A percentile compares a stretch with the other conserved stretches of the same genome.
These are phyloP conservation scores for Pyrenochaeta sp. DNA, from an alignment of 2,329 filamentous ascomycete species.

Conservation along the genomic window DNA sequence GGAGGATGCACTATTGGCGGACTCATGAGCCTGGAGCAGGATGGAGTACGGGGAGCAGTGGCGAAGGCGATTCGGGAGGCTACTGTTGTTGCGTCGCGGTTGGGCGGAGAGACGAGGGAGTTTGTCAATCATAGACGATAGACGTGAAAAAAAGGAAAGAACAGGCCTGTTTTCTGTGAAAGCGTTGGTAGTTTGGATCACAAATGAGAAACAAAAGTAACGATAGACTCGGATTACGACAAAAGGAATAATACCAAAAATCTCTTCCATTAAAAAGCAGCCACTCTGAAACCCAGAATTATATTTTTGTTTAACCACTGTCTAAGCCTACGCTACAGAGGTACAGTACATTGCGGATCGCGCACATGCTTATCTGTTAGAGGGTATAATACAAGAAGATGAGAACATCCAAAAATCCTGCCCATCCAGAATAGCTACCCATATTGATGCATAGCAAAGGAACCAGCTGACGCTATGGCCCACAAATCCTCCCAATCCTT, in stretches of 20 bases:
- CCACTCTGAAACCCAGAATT: not conserved
- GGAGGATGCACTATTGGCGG: conserved; percentile 82
- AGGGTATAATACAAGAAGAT: conserved; percentile 29
- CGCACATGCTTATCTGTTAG: not conserved
- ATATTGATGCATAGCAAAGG: conserved; percentile 1
- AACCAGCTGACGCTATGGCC: not conserved
- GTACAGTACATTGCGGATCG: not conserved
- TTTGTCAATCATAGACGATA: conserved; percentile 55
- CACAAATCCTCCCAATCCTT: not conserved
- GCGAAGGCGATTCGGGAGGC: conserved; percentile 75
- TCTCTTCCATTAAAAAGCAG: not conserved
- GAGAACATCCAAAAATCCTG: conserved; percentile 4
- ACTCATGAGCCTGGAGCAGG: conserved; percentile 77
- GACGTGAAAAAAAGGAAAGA: too few relatives aligned
- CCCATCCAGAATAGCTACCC: not conserved
- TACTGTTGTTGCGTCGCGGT: conserved; percentile 72
- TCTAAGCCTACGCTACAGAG: conserved; percentile 8
- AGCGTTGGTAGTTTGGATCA: too few relatives aligned
- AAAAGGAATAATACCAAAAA: not conserved
- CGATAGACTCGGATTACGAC: conserved; percentile 5
- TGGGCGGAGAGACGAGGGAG: conserved; percentile 63
- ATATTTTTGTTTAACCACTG: conserved; percentile 5
- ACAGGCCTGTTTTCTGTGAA: too few relatives aligned
- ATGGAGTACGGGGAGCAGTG: conserved; percentile 71
- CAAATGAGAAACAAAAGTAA: conserved; percentile 7